Base-by-base conservation (phyloP, 345 rosid species). In the Lepidium aucheri region DNA sequence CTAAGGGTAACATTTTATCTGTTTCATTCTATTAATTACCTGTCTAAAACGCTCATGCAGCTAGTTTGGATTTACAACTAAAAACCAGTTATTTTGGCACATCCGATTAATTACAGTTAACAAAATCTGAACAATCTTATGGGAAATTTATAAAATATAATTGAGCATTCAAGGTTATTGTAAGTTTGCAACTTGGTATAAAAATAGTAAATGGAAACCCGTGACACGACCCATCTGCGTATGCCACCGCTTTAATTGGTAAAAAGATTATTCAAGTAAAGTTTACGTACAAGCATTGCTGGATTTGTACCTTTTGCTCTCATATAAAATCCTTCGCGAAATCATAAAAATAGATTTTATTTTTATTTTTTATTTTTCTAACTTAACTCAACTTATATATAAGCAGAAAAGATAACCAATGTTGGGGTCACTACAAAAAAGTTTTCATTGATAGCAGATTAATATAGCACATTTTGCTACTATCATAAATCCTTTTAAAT, bases 191-290 rank as follows among this genome's bases (percentile, higher is more conserved):
- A 26, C 17, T 47, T 41, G 38, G 38, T 32, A 10, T 20, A 6
- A 30, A 61, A 39, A 30, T 39, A n/a, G 65, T 13, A 20, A 64
- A 12, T 56, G 65, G 50, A 15, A 57, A 49, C 76, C 70, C 70
- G 70, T 72, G 76, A 72, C 60, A 30, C 53, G 50, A 56, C 65
- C 58, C 51, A 64, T 55, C 65, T 46, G 69, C 59, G 15, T 12
- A 39, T 46, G 69, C 39, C 59, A 56, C 28, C 70, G 39, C 59
- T 63, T 63, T 49, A 64, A 72, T 35, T 47, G 22, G 65, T 49
- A 54, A 39, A 4, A 55, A 46, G 16, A 39, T 16, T 16, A 24
- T 16, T 43, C 7, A 52, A 60, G 64, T 53, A 28, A 30, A 39
- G 11, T 40, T 45, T 30, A 2, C 22, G 59, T 46, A 55, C 64